Evolutionary conservation across 306 rosid species (phyloP).

Genomic region (Rosa chinensis): DNA sequence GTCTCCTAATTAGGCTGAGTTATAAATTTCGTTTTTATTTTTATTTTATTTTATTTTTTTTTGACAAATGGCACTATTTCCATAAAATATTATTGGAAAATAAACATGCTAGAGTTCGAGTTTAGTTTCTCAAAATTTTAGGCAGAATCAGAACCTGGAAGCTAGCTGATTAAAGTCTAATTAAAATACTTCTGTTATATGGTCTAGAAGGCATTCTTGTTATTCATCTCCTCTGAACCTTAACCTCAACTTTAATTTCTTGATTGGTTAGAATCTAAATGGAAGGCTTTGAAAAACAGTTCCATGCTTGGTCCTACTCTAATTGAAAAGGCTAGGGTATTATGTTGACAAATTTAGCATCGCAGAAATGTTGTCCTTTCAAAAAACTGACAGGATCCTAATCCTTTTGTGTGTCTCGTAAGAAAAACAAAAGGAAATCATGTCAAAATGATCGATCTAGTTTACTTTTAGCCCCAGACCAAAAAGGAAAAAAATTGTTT

Average conservation of each 20-base stretch:
- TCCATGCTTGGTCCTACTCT: conserved; percentile 5
- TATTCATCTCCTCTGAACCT: neutral
- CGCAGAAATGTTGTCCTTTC: neutral
- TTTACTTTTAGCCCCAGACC: no score
- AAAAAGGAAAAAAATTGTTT: no score
- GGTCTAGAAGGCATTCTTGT: neutral
- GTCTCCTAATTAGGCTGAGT: no score
- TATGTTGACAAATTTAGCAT: neutral
- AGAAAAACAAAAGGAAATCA: neutral
- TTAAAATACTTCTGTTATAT: neutral
- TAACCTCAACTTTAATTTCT: neutral
- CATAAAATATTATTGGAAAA: no score
- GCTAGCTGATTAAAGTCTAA: neutral
- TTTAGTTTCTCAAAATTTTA: no score
- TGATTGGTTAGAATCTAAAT: neutral
- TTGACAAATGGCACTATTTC: no score
- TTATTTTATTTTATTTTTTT: no score
- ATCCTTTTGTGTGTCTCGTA: neutral
- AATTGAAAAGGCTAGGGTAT: neutral
- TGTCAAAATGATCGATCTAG: neutral
- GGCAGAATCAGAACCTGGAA: neutral
- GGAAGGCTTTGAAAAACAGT: neutral
- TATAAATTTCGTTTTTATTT: no score
- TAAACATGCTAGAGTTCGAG: no score
- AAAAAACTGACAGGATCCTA: neutral